Conservation (phyloP, 1,284 basidiomycete genomes). For the Lentinula novae-zelandiae region DNA sequence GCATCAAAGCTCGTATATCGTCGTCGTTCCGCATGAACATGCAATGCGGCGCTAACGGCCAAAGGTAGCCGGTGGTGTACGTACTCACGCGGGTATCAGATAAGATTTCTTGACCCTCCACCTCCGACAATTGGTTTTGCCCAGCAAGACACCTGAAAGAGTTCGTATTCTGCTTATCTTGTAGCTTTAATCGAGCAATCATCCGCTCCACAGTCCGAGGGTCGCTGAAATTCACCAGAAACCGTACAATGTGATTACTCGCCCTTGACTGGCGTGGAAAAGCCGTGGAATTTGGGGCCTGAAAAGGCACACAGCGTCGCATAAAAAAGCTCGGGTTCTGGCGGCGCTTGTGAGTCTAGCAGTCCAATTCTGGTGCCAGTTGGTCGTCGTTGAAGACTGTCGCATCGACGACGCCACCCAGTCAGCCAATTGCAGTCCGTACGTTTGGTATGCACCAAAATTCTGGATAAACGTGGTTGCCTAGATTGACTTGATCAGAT, state of each 20-base stretch:
- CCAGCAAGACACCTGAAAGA: background rate
- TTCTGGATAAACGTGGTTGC: conserved; percentile 25
- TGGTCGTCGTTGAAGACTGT: background rate
- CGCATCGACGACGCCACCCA: background rate
- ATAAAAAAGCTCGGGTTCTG: background rate
- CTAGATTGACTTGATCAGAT: conserved; percentile 35
- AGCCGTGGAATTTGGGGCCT: background rate
- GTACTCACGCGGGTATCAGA: background rate
- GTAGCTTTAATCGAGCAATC: background rate
- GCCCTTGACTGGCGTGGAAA: background rate
- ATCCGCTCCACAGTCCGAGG: background rate
- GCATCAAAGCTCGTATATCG: conserved; percentile 24
- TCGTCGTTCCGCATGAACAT: conserved; percentile 14
- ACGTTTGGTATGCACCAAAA: conserved; percentile 17
- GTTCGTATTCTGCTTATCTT: background rate
- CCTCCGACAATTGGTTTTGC: background rate
- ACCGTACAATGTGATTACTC: background rate
- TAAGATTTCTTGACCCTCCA: background rate
- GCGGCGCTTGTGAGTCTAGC: background rate
- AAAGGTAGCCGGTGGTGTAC: background rate
- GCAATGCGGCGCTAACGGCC: background rate
- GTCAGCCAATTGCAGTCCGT: conserved; percentile 5
- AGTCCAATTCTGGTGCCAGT: no score
- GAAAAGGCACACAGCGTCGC: background rate
- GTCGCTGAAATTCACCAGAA: background rate